A percentile compares a stretch with the other conserved stretches of the same genome.
These are phyloP conservation scores for Rhododendron simsii DNA, from an alignment of 148 eudicot species.

Conservation along the genomic window DNA sequence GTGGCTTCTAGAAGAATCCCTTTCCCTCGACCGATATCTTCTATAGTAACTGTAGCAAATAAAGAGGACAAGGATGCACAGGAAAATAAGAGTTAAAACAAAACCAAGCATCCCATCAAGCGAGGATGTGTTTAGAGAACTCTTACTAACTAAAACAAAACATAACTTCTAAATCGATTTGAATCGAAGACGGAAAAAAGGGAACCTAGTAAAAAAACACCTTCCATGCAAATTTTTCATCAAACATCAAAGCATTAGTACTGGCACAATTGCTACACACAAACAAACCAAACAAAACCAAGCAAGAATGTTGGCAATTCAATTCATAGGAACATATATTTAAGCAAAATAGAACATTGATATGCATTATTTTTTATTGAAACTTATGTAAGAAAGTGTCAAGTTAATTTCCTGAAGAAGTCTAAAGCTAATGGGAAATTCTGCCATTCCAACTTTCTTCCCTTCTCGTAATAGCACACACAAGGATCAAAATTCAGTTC, in stretches of 20 bases:
- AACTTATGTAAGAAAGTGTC: background rate
- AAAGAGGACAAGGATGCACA: background rate
- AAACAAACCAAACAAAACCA: background rate
- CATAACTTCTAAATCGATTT: background rate
- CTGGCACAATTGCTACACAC: background rate
- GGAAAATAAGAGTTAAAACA: background rate
- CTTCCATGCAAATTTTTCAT: background rate
- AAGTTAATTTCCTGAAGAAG: background rate
- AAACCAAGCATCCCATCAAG: background rate
- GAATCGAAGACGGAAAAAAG: background rate
- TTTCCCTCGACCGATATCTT: constrained; percentile 62
- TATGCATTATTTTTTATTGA: background rate
- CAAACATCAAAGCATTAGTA: background rate
- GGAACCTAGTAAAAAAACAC: background rate
- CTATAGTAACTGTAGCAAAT: constrained; percentile 22
- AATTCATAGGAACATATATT: background rate
- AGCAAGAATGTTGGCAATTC: background rate
- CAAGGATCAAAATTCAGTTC: background rate
- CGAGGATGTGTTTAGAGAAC: background rate
- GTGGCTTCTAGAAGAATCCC: constrained; percentile 33
- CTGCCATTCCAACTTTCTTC: background rate
- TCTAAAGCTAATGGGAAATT: background rate
- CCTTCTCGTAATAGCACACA: background rate
- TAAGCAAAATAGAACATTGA: background rate
- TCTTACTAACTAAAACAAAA: background rate